Evolutionary conservation across 2,329 filamentous ascomycete genomes (phyloP), one percentile per base, ranked within the genome.

Genomic region (Cercospora sp.): DNA sequence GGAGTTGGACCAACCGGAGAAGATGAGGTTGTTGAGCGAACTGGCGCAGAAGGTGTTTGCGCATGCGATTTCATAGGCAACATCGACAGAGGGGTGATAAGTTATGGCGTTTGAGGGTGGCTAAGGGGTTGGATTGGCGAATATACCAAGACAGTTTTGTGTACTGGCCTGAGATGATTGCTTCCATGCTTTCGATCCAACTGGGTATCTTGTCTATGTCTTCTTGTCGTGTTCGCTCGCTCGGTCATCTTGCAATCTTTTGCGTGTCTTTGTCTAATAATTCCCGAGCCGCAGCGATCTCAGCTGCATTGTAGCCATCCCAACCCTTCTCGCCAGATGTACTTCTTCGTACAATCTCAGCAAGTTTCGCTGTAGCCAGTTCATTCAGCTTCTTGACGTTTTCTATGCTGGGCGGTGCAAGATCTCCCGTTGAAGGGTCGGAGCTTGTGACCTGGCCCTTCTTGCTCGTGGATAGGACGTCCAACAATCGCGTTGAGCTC

Each of bases 1-100:
- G 84, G 91, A 97, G 74, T 83, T 99, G 76, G 93, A 93, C 61
- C 91, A 93, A 79, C 85, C 85, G 61, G 94, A 97, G 76, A 91
- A 92, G 76, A 89, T 93, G 64, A 89, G 89, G 79, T 80, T 99
- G 75, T 83, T 98, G 69, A 91, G 89, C 77, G 91, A 96, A 80
- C 81, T 98, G 76, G 94, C 94, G 1, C 89, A 89, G 31, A 94
- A 92, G 80, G 90, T 97, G 1, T 94, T 97, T 77, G 91, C 90
- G 70, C 90, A 93, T 78, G 90, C 90, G 20, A 90, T 92, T 39
- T 61, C 64, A 20, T 67, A 36, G 30, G 65, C 23, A 1, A 48
- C 42, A 53, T 48, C 16, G 65, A 42, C 42, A 55, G 58, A 42
- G 36, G 33, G 18, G 16, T 23, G 16, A 48, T 12, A 51, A n/a